Evolutionary conservation across 805 yeast species (phyloP).

Genomic region (Wickerhamomyces alni): DNA sequence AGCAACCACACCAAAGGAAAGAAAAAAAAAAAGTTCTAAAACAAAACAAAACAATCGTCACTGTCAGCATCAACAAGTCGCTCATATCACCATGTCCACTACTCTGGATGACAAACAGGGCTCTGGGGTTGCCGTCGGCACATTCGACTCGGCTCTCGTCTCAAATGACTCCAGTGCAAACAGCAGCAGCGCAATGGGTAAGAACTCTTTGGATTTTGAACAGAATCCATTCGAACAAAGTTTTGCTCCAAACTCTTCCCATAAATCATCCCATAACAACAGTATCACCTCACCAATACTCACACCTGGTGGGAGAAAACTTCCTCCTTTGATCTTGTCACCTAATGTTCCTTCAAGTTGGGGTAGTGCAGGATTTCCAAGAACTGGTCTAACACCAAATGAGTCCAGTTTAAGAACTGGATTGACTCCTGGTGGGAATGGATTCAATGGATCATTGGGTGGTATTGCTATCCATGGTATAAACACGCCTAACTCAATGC

Average conservation of each 20-base stretch:
- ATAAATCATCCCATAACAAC: constrained; percentile 20
- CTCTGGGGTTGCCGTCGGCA: not conserved
- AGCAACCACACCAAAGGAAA: too few species aligned
- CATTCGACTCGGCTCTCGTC: not conserved
- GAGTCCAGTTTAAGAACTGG: constrained; percentile 71
- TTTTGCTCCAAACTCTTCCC: constrained; percentile 60
- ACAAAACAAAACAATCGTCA: too few species aligned
- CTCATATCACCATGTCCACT: not conserved
- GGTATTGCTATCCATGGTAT: constrained; percentile 23
- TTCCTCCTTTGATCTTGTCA: constrained; percentile 40
- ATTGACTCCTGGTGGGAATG: constrained; percentile 56
- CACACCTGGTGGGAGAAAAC: constrained; percentile 52
- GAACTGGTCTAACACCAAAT: constrained; percentile 68
- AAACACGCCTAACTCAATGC: constrained; percentile 19
- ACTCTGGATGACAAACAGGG: not conserved
- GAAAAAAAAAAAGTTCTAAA: too few species aligned
- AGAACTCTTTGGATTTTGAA: constrained; percentile 63
- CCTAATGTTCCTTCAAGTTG: constrained; percentile 21
- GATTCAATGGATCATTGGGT: constrained; percentile 33
- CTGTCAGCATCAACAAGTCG: not conserved
- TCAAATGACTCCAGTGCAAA: not conserved
- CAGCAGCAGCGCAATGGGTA: not conserved
- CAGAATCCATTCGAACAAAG: constrained; percentile 95
- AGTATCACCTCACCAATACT: constrained; percentile 39
- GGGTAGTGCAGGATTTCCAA: constrained; percentile 22